Evolutionary conservation across 163 green algal genomes (phyloP).

Genomic region (Volvox carteri): DNA sequence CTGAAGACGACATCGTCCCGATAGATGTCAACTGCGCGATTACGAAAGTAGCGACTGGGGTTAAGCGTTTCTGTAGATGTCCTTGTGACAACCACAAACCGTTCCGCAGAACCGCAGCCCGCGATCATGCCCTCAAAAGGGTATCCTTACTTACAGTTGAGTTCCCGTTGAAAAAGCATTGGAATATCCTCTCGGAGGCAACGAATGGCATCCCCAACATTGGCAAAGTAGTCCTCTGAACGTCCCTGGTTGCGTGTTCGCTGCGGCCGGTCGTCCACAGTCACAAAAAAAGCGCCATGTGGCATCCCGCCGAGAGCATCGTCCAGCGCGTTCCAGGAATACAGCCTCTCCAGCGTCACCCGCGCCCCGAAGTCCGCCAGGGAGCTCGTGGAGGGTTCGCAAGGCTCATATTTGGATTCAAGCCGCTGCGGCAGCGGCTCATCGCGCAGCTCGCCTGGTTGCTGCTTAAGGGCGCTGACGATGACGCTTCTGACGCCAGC

Average conservation of each 20-base stretch:
- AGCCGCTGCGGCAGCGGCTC: slow-evolving; percentile 13
- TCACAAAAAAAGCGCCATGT: slow-evolving; percentile 17
- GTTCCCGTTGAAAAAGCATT: slow-evolving; percentile 87
- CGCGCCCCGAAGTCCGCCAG: slow-evolving; percentile 55
- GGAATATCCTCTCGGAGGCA: slow-evolving; percentile 94
- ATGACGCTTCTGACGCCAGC: slow-evolving; percentile 16
- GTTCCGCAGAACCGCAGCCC: no score
- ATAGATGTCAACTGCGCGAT: slow-evolving; percentile 85
- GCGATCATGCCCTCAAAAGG: no score
- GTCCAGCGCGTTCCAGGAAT: slow-evolving; percentile 12
- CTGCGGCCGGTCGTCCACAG: slow-evolving; percentile 57
- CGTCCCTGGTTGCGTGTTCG: slow-evolving; percentile 48
- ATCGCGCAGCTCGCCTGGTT: slow-evolving; percentile 10
- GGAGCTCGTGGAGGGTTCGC: slow-evolving; percentile 46
- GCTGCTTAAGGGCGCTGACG: slow-evolving; percentile 24
- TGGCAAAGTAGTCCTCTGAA: slow-evolving; percentile 89
- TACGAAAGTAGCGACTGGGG: not conserved
- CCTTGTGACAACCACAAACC: no score
- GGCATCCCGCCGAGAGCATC: not conserved
- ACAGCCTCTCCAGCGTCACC: slow-evolving; percentile 52
- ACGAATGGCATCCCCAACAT: slow-evolving; percentile 94
- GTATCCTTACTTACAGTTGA: slow-evolving; percentile 93
- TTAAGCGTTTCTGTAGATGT: not conserved
- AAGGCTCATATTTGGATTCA: slow-evolving; percentile 39
- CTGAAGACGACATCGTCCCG: slow-evolving; percentile 93